phyloP scores from a whole-genome alignment of 2,329 filamentous ascomycete genomes.

The Aspergillus sergii region DNA sequence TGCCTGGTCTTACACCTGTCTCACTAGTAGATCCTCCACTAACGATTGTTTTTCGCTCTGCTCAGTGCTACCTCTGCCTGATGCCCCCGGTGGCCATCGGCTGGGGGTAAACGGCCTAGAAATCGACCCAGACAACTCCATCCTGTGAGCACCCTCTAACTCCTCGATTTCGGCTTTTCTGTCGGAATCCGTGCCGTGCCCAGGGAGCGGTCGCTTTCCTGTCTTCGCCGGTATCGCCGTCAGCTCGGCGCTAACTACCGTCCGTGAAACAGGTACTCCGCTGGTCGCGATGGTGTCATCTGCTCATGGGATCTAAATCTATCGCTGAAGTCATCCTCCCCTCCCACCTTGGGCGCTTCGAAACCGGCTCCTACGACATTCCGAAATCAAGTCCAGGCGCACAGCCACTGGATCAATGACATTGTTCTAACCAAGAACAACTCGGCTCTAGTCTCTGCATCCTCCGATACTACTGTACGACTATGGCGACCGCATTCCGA shows the following conservation, averaged over 20 bases:
- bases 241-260: constrained; percentile 21
- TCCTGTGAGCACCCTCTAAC: constrained; percentile 66
- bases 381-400: constrained; percentile 71
- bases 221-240: neutral
- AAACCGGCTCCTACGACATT: constrained; percentile 53
- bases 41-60: constrained; percentile 6
- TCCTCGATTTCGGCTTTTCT: neutral
- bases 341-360: constrained; percentile 19
- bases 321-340: constrained; percentile 36
- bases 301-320: constrained; percentile 84
- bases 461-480: constrained; percentile 92
- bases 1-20: neutral
- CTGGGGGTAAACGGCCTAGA: constrained; percentile 94
- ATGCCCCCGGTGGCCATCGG: constrained; percentile 80
- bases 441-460: constrained; percentile 80
- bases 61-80: constrained; percentile 70
- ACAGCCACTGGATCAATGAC: constrained; percentile 97
- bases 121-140: constrained; percentile 78
- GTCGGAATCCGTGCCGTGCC: neutral
- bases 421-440: constrained; percentile 79
- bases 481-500: constrained; percentile 78
- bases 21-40: constrained; percentile 9
- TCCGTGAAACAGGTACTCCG: constrained; percentile 72
- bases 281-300: constrained; percentile 90
- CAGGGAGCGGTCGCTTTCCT: neutral